Conservation (phyloP, 352 stramenopile genomes). For the Aphanomyces invadans region DNA sequence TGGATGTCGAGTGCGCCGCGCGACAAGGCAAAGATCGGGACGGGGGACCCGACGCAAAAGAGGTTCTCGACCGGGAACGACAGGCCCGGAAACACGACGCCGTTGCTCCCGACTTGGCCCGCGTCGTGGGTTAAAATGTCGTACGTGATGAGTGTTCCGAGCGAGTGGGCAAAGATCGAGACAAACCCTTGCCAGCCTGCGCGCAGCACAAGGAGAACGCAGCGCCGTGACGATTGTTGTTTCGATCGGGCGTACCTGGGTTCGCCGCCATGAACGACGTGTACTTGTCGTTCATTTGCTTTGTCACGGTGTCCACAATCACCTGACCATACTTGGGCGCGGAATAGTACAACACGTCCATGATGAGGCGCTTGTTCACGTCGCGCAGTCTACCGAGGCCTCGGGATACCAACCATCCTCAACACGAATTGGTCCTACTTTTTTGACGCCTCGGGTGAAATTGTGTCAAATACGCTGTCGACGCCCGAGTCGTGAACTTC, state of each 20-base stretch:
- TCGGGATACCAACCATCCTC: slow-evolving; percentile 1
- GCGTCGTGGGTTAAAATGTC: slow-evolving; percentile 84
- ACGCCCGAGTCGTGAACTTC: slow-evolving; percentile 76
- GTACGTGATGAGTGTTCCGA: slow-evolving; percentile 88
- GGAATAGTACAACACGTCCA: slow-evolving; percentile 92
- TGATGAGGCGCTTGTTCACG: slow-evolving; percentile 91
- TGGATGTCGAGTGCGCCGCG: slow-evolving; percentile 69
- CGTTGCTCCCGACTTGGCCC: slow-evolving; percentile 48
- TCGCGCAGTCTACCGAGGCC: slow-evolving; percentile 57
- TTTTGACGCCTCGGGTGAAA: slow-evolving; percentile 62
- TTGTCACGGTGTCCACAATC: slow-evolving; percentile 87
- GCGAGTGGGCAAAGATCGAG: slow-evolving; percentile 85
- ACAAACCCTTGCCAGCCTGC: slow-evolving; percentile 74
- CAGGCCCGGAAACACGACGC: slow-evolving; percentile 67
- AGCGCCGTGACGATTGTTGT: no score
- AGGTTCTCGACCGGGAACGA: slow-evolving; percentile 85
- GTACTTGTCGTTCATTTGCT: slow-evolving; percentile 87
- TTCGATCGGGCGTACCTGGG: no score
- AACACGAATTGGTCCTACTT: slow-evolving; percentile 33
- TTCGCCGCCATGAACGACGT: slow-evolving; percentile 84
- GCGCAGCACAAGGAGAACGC: no score
- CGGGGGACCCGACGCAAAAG: slow-evolving; percentile 78
- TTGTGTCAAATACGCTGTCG: slow-evolving; percentile 78
- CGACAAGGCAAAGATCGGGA: slow-evolving; percentile 88
- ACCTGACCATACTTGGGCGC: slow-evolving; percentile 85